Conservation (phyloP, 169 alveolate genomes). For the Plasmodium gonderi region DNA sequence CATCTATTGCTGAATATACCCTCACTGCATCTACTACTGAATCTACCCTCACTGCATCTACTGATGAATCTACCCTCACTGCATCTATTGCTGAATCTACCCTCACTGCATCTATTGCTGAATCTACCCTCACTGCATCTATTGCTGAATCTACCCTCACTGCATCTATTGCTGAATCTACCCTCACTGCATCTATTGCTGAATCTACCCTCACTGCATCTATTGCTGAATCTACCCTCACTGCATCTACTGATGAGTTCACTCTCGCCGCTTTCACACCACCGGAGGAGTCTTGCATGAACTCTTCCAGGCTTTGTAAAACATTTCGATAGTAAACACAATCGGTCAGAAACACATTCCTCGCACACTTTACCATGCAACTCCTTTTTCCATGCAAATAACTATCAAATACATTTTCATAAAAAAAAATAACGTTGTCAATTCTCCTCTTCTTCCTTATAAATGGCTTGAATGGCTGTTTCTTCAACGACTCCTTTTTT, state of each 20-base stretch:
- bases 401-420: constrained; percentile 32
- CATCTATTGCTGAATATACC: background rate
- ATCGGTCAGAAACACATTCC: constrained; percentile 16
- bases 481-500: background rate
- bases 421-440: constrained; percentile 8
- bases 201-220: background rate
- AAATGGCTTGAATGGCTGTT: background rate
- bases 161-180: no score
- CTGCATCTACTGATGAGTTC: background rate
- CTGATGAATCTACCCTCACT: background rate
- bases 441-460: background rate
- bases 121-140: background rate
- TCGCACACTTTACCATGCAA: constrained; percentile 17
- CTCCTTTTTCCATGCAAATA: constrained; percentile 34
- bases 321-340: constrained; percentile 38
- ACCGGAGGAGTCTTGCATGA: background rate
- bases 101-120: background rate
- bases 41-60: background rate
- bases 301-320: constrained; percentile 6
- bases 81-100: background rate
- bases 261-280: background rate
- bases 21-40: background rate
- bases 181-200: background rate
- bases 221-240: background rate
- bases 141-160: background rate